Evolutionary conservation across 352 stramenopile species (phyloP).

Genomic region (Phytophthora agathidicida): DNA sequence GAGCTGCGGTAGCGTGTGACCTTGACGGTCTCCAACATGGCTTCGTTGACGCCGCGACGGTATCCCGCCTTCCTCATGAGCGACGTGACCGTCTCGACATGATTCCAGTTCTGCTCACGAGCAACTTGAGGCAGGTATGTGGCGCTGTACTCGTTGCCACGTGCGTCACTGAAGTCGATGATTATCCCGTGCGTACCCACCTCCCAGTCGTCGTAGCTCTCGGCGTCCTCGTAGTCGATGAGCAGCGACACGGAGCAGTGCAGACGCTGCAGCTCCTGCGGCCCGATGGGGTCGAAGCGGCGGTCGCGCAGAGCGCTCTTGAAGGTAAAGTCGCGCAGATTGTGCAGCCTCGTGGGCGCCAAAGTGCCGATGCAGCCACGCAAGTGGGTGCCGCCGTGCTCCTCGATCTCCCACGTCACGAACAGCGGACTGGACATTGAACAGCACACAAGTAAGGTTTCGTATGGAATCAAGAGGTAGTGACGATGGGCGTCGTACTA

Average conservation of each 20-base stretch:
- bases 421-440: conserved; percentile 70
- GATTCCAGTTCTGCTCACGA: conserved; percentile 74
- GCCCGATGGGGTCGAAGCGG: conserved; percentile 76
- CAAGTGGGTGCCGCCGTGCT: conserved; percentile 46
- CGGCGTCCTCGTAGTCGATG: conserved; percentile 77
- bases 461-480: neutral
- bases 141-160: conserved; percentile 60
- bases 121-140: conserved; percentile 84
- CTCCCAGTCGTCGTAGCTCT: conserved; percentile 86
- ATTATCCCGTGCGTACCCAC: conserved; percentile 78
- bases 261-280: conserved; percentile 66
- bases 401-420: conserved; percentile 87
- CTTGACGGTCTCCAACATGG: conserved; percentile 68
- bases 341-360: conserved; percentile 61
- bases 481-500: conserved; percentile 38
- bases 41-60: conserved; percentile 53
- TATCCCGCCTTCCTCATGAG: conserved; percentile 85
- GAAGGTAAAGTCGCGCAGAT: conserved; percentile 83
- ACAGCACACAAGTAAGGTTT: neutral
- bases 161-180: conserved; percentile 72
- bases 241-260: conserved; percentile 85
- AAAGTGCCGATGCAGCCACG: conserved; percentile 85
- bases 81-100: conserved; percentile 74
- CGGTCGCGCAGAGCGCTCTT: conserved; percentile 82
- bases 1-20: conserved; percentile 84